Conservation (phyloP, 2,329 filamentous ascomycete species). For the Grosmannia serpens region DNA sequence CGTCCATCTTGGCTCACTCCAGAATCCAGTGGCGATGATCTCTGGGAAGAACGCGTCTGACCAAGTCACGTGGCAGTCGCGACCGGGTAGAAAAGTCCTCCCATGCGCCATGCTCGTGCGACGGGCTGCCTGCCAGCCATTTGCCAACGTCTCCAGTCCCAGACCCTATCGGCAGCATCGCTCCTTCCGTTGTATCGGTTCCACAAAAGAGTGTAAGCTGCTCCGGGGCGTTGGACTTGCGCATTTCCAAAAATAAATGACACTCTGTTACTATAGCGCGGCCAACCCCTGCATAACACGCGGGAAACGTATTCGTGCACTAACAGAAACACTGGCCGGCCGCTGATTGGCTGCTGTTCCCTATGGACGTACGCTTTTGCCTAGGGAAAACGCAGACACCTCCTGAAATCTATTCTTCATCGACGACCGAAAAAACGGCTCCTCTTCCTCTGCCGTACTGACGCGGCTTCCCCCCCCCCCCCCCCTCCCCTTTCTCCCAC, state of each 20-base stretch:
- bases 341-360: background rate
- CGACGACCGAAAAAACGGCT: background rate
- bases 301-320: background rate
- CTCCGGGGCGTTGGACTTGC: too few relatives aligned
- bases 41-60: background rate
- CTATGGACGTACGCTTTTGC: background rate
- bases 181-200: too few relatives aligned
- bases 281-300: background rate
- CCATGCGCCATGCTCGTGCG: background rate
- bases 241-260: background rate
- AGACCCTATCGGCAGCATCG: too few relatives aligned
- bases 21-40: background rate
- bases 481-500: background rate
- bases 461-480: background rate
- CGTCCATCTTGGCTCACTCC: background rate
- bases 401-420: constrained; percentile 3
- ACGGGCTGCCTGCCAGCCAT: background rate
- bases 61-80: background rate
- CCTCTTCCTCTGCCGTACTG: background rate
- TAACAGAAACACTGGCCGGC: background rate
- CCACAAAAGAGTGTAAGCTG: too few relatives aligned
- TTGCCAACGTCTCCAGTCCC: too few relatives aligned
- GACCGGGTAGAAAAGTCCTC: background rate
- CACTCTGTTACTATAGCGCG: constrained; percentile 1
- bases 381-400: background rate